Base-by-base conservation (phyloP, 75 land plant species). In the Gnetum montanum region DNA sequence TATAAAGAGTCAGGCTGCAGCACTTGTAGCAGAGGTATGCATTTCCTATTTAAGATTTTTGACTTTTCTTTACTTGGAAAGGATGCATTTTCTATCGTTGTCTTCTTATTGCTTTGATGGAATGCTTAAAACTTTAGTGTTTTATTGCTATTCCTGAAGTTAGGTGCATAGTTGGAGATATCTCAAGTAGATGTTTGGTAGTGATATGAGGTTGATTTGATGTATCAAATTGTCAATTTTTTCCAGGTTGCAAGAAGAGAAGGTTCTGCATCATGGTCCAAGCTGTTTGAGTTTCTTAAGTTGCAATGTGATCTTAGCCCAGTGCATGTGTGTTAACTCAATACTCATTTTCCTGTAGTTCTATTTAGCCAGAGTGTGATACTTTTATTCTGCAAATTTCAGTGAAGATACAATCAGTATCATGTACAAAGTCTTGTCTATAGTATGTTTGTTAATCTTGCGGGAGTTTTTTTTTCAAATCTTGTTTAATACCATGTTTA, bases 1-100 rank as follows among this genome's bases (percentile, higher is more conserved):
- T 36, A 58, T 95, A 58, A 95, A 90, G 69, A 95, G 97, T 78
- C 99, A 90, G 70, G 60, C 86, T 60, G 97, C 99, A 60, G 97
- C 92, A 33, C 96, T 95, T 52, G 75, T 86, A 55, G 99, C 99
- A 44, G 99, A 95, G 97, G 99, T 95, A 40, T 43, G 69, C 13
- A 41, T 41, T n/a, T n/a, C 28, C 3, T 30, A 30, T 29, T 12
- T 15, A 40, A 31, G 29, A 16, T 30, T 34, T 11, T 29, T 18
- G 35, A 7, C 19, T 59, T 11, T 59, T 34, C 49, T 20, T 18
- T 31, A 15, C 46, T 16, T n/a, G n/a, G n/a, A n/a, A n/a, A n/a
- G 41, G 12, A 40, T 15, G 15, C n/a, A n/a, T n/a, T n/a, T n/a
- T n/a, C n/a, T n/a, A n/a, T n/a, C n/a, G n/a, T n/a, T n/a, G n/a